Conservation (phyloP, 495 filamentous ascomycete species). For the Talaromyces wortmannii region DNA sequence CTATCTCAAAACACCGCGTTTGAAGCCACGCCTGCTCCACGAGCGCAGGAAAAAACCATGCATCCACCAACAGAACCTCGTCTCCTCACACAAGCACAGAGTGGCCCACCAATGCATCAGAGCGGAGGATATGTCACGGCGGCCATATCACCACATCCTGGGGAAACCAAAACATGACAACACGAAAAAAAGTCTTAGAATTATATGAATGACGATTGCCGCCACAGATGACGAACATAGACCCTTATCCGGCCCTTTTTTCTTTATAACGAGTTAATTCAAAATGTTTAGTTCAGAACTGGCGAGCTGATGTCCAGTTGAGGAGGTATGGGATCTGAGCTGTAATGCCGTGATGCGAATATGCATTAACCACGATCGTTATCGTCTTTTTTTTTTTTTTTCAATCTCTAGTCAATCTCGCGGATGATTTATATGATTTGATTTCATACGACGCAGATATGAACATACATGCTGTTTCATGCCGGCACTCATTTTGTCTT, state of each 20-base stretch:
- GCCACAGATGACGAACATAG: not conserved
- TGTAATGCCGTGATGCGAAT: not conserved
- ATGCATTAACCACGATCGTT: not conserved
- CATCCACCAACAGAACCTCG: not conserved
- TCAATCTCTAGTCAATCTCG: not conserved
- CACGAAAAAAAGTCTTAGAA: not conserved
- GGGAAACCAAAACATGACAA: not conserved
- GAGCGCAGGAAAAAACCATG: not conserved
- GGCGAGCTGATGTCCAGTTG: no score
- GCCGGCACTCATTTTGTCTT: no score
- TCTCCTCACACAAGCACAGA: not conserved
- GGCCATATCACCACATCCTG: not conserved
- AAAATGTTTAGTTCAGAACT: no score
- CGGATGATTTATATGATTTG: not conserved
- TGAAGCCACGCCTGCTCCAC: not conserved
- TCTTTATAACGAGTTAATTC: no score
- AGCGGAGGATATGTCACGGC: conserved; percentile 1
- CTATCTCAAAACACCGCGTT: not conserved
- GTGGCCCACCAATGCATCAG: not conserved
- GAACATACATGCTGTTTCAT: no score
- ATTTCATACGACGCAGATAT: not conserved
- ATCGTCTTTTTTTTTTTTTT: not conserved
- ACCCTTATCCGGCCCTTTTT: no score
- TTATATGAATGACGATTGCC: not conserved
- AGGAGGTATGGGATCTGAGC: no score